Conservation (phyloP, 2,329 filamentous ascomycete species). For the Aspergillus sojae region DNA sequence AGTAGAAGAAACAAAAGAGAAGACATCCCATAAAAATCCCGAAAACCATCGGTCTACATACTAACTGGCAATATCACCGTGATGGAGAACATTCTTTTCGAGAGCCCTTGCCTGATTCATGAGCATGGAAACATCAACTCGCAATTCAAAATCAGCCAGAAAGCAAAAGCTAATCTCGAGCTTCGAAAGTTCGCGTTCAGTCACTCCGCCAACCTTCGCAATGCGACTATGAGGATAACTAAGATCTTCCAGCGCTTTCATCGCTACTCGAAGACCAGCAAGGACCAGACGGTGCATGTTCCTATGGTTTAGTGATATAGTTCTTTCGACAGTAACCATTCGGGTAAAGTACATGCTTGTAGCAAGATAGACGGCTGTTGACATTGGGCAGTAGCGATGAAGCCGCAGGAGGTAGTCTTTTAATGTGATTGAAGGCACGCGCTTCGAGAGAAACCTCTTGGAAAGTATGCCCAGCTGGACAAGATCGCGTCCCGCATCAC, state of each 20-base stretch:
- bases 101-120: constrained; percentile 52
- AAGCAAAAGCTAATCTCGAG: constrained; percentile 91
- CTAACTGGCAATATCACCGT: not conserved
- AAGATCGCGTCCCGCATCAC: constrained; percentile 66
- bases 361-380: constrained; percentile 88
- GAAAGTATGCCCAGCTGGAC: constrained; percentile 84
- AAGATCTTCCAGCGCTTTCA: constrained; percentile 93
- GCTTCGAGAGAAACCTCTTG: constrained; percentile 90
- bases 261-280: constrained; percentile 81
- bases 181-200: constrained; percentile 75
- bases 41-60: not conserved
- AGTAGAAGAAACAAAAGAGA: not conserved
- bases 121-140: constrained; percentile 62
- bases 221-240: constrained; percentile 83
- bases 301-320: constrained; percentile 76
- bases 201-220: constrained; percentile 85
- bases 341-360: constrained; percentile 85
- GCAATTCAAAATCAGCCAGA: constrained; percentile 79
- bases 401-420: constrained; percentile 84
- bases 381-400: constrained; percentile 91
- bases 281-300: constrained; percentile 87
- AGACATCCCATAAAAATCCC: not conserved
- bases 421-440: constrained; percentile 78
- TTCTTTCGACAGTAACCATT: constrained; percentile 74
- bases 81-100: constrained; percentile 6